A percentile compares a stretch with the other conserved stretches of the same genome.
These are phyloP conservation scores for Heracleum sosnowskyi DNA, from an alignment of 129 eudicot genomes.

Conservation along the genomic window DNA sequence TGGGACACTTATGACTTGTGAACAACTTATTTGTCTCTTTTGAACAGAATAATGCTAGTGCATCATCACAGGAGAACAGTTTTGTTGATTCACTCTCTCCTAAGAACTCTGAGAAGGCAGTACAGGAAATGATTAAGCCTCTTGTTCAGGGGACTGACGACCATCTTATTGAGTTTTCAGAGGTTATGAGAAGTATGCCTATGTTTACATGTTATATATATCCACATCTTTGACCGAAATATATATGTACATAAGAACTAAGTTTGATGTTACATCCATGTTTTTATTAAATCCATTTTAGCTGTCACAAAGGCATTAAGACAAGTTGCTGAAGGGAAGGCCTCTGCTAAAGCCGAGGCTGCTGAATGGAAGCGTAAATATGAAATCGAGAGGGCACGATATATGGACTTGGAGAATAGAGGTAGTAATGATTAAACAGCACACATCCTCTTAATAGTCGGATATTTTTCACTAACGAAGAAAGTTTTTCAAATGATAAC, in stretches of 20 bases:
- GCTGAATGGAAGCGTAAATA: conserved; percentile 96
- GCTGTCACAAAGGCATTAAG: conserved; percentile 89
- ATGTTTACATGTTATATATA: neutral
- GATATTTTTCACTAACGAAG: neutral
- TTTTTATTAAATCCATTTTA: conserved; percentile 11
- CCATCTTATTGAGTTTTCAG: conserved; percentile 88
- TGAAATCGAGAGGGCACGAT: conserved; percentile 66
- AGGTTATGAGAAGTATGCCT: conserved; percentile 83
- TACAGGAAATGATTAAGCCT: conserved; percentile 64
- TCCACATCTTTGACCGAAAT: conserved; percentile 2
- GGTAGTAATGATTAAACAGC: conserved; percentile 31
- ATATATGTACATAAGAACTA: neutral
- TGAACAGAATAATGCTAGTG: conserved; percentile 39
- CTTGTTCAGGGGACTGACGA: conserved; percentile 74
- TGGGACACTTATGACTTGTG: neutral
- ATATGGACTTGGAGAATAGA: conserved; percentile 63
- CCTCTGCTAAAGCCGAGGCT: conserved; percentile 96
- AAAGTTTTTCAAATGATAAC: neutral
- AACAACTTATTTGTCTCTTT: conserved; percentile 4
- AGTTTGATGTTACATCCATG: neutral
- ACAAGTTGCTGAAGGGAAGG: conserved; percentile 88
- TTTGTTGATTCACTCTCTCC: conserved; percentile 36
- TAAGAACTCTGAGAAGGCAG: conserved; percentile 66
- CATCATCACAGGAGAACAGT: conserved; percentile 51
- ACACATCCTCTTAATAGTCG: neutral